phyloP scores from a whole-genome alignment of 2,329 filamentous ascomycete genomes.

The Trichoderma sp. region DNA sequence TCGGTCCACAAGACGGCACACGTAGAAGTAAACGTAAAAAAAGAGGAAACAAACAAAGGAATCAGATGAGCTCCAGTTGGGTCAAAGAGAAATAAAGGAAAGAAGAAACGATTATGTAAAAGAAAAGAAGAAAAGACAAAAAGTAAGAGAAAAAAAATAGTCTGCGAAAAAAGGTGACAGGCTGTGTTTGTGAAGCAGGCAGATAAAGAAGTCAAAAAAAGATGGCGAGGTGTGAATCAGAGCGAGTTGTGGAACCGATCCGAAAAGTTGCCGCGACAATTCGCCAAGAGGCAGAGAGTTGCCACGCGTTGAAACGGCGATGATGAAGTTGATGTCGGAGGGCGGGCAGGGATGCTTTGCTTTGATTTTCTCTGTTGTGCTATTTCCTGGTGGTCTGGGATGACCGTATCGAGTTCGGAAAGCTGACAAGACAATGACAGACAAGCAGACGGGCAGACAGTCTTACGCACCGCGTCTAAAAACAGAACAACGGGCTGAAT shows the following conservation, averaged over 20 bases:
- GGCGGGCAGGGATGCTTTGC: not conserved
- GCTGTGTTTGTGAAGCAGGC: not conserved
- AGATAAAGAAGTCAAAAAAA: not conserved
- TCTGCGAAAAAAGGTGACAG: not conserved
- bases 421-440: not conserved
- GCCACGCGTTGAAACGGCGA: slow-evolving; percentile 14
- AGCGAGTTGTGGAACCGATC: slow-evolving; percentile 13
- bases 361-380: not conserved
- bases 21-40: not conserved
- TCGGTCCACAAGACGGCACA: not conserved
- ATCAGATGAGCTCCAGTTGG: not conserved
- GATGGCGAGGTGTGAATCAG: slow-evolving; percentile 3
- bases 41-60: not conserved
- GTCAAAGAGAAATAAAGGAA: not conserved
- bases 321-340: not conserved
- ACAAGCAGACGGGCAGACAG: not conserved
- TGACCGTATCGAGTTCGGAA: not conserved
- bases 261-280: slow-evolving; percentile 12
- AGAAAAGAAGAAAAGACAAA: not conserved
- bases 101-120: not conserved
- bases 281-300: slow-evolving; percentile 5
- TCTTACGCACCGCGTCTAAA: not conserved
- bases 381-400: not conserved
- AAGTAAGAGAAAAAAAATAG: not conserved
- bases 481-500: not conserved